Evolutionary conservation across 2,329 filamentous ascomycete species (phyloP).

Genomic region (Pseudocercospora fijiensis): DNA sequence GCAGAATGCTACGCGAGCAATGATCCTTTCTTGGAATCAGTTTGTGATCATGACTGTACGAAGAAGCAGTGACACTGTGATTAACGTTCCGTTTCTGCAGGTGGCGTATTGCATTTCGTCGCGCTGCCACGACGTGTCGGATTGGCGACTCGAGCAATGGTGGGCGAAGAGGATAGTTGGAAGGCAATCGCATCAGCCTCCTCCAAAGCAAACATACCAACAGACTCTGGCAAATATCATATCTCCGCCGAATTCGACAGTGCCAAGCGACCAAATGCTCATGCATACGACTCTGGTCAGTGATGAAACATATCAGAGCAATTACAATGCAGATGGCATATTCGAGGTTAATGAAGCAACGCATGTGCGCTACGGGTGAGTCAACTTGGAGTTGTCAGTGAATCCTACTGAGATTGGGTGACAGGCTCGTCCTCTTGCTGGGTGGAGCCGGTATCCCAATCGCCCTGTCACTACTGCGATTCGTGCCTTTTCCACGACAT

Average conservation of each 20-base stretch:
- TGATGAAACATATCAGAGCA: slow-evolving; percentile 31
- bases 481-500: slow-evolving; percentile 19
- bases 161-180: slow-evolving; percentile 31
- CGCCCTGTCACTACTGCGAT: slow-evolving; percentile 21
- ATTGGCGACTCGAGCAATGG: slow-evolving; percentile 34
- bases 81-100: not conserved
- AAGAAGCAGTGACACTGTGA: not conserved
- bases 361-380: slow-evolving; percentile 38
- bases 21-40: slow-evolving; percentile 31
- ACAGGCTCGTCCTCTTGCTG: slow-evolving; percentile 26
- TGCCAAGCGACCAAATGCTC: slow-evolving; percentile 28
- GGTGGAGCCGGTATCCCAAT: slow-evolving; percentile 26
- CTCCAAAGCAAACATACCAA: slow-evolving; percentile 30
- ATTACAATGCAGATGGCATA: slow-evolving; percentile 31
- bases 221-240: slow-evolving; percentile 31
- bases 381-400: not conserved
- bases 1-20: slow-evolving; percentile 36
- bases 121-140: slow-evolving; percentile 28
- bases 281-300: slow-evolving; percentile 37
- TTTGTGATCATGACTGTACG: not conserved
- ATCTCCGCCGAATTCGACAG: slow-evolving; percentile 24
- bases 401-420: not conserved
- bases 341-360: slow-evolving; percentile 35
- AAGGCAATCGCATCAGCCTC: slow-evolving; percentile 17
- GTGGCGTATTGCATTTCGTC: slow-evolving; percentile 35